These are phyloP conservation scores for Neoscytalidium dimidiatum DNA, from an alignment of 2,329 filamentous ascomycete species.

Conservation along the genomic window DNA sequence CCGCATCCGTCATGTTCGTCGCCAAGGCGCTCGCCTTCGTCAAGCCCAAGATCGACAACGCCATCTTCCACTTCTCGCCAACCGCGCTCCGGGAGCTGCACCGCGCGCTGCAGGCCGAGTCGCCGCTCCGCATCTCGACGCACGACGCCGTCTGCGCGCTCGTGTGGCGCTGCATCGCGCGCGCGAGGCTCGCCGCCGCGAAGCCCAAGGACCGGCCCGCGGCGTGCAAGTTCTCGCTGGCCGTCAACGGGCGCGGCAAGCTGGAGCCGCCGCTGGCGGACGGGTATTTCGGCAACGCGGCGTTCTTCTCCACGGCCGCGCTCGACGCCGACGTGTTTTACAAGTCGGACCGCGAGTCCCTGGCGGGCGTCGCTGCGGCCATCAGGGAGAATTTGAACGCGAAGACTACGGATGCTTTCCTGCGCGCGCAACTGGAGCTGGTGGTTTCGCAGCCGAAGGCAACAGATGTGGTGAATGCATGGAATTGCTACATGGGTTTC, in stretches of 20 bases:
- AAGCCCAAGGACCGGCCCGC: not conserved
- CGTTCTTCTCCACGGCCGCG: not conserved
- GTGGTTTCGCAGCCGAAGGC: not conserved
- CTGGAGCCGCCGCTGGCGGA: not conserved
- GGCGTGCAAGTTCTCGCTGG: not conserved
- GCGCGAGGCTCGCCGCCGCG: not conserved
- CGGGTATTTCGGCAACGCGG: not conserved
- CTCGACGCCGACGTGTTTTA: not conserved
- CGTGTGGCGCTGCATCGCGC: not conserved
- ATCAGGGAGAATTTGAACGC: not conserved
- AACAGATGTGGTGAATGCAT: not conserved
- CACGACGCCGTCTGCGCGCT: slow-evolving; percentile 2
- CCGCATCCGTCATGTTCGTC: not conserved
- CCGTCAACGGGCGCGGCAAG: not conserved
- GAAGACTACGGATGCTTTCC: not conserved
- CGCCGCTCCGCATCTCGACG: not conserved
- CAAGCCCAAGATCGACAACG: not conserved
- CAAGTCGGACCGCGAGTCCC: not conserved
- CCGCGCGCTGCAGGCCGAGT: not conserved
- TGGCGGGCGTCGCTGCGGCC: not conserved
- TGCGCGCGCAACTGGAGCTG: not conserved
- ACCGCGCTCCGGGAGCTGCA: not conserved
- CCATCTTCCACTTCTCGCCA: not conserved
- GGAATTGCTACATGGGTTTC: not conserved
- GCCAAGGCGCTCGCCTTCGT: not conserved